Evolutionary conservation across 768 basidiomycete genomes (phyloP), one percentile per base, ranked within the genome.

Genomic region (Leccinum longicurvipes): DNA sequence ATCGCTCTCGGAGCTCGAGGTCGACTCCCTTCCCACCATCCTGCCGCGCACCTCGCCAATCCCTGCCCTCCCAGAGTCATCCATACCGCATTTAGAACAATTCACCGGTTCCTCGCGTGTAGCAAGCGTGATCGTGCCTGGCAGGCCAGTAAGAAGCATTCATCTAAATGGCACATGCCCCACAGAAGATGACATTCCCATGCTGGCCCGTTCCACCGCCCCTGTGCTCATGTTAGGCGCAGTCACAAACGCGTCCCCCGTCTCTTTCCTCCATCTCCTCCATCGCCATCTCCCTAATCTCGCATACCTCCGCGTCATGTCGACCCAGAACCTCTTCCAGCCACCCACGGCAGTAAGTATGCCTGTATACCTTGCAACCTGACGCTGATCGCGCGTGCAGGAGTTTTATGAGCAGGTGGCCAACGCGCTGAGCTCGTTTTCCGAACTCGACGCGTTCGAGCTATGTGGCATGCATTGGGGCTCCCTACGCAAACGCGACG

Each of bases 381-480:
- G 0, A 12, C 4, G 8, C 61, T 64, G 28, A 66, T 55, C 59
- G 19, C 34, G 29, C 27, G 28, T 12, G 10, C 64, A 90, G 85
- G 74, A 77, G 19, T 87, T 87, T 65, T 85, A 86, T 63, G 74
- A 82, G 47, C 77, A 84, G 59, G 80, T 87, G 42, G 79, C 86
- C 51, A 71, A 72, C 47, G 74, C 77, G 6, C 76, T 91, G 57
- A 74, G 78, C n/a, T 77, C 78, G 8, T 79, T 91, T 58, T 73
- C 81, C n/a, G 72, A 80, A 53, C 78, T 91, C 32, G 73, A 79
- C 58, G 80, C 81, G 46, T 89, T 89, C 63, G 89, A 90, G 66
- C 80, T 91, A 27, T 85, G 80, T 47, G 89, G 89, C 31, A 82
- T 90, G 72, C 86, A 85, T 60, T 91, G 88, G 87, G 77, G 79